These are phyloP conservation scores for Amoebophrya sp. DNA, from an alignment of 169 alveolate species.

Conservation along the genomic window DNA sequence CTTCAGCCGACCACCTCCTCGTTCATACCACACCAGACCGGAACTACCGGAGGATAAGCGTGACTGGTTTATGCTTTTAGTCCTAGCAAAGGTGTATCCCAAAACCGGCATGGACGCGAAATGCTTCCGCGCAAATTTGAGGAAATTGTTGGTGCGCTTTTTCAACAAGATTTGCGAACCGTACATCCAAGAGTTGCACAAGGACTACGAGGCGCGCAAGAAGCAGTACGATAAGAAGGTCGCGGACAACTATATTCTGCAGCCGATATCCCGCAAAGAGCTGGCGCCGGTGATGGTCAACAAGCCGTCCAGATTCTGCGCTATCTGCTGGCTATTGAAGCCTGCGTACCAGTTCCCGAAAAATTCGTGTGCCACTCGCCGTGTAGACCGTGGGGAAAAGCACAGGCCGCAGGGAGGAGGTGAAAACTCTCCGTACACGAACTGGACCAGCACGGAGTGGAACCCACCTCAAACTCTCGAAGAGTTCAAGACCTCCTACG, in stretches of 20 bases:
- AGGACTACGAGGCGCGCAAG: not conserved
- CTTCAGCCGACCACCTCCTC: no score
- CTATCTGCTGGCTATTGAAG: not conserved
- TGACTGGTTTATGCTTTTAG: not conserved
- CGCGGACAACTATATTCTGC: not conserved
- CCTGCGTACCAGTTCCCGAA: conserved; percentile 15
- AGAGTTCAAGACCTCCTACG: not conserved
- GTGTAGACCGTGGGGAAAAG: not conserved
- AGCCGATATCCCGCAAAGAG: not conserved
- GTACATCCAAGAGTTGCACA: not conserved
- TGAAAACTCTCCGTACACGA: no score
- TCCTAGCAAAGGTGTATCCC: not conserved
- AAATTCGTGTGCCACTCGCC: not conserved
- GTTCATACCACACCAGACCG: conserved; percentile 1
- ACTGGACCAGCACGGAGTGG: not conserved
- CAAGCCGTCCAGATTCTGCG: not conserved
- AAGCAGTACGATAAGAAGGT: not conserved
- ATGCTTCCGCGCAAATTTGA: conserved; percentile 19
- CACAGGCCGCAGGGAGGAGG: no score
- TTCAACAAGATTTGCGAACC: conserved; percentile 18
- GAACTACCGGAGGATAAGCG: conserved; percentile 14
- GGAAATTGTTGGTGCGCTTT: not conserved
- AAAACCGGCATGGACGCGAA: conserved; percentile 1
- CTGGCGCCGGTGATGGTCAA: not conserved
- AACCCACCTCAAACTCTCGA: not conserved